Evolutionary conservation across 2,329 filamentous ascomycete species (phyloP), one percentile per base, ranked within the genome.

Genomic region (Metarhizium robertsii): DNA sequence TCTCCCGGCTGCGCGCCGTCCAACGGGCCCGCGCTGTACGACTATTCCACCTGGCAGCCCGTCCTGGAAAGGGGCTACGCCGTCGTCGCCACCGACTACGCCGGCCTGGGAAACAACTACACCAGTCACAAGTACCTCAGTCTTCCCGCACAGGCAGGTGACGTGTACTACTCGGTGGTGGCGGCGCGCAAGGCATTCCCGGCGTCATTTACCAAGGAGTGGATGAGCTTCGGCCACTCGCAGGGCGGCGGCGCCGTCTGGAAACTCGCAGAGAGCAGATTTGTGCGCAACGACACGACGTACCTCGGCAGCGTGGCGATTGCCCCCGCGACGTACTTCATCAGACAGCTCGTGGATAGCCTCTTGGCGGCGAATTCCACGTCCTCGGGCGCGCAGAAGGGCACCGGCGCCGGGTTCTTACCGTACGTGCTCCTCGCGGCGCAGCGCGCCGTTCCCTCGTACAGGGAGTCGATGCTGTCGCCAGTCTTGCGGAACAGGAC

Each of bases 31-130:
- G 36, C 13, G 8, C 46, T 56, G 18, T 59, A 53, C 48, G 57
- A 59, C 47, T 56, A 59, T 34, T 47, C 54, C 45, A 54, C 40
- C 43, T 60, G 57, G 59, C 52, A 56, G 53, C 52, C 51, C 20
- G n/a, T 60, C n/a, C 29, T 55, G 16, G 50, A 13, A 53, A 50
- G 25, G 8, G 59, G 59, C 40, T 60, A 59, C 36, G 54, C 57
- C 30, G 57, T 60, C 48, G 55, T 64, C 16, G 62, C 59, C 16
- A 60, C 62, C 13, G 62, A 64, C 54, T 63, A 60, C 46, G 56
- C 59, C 30, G 61, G 60, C 34, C 55, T 62, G 11, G 61, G 61
- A 16, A 63, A 58, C 58, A 60, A 61, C 49, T 51, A 54, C 50
- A 62, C 59, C 3, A n/a, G 38, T 7, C 59, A 61, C 58, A 62